Evolutionary conservation across 192 early-diverging fungal species (phyloP).

Genomic region (Hyaloraphidium curvatum): DNA sequence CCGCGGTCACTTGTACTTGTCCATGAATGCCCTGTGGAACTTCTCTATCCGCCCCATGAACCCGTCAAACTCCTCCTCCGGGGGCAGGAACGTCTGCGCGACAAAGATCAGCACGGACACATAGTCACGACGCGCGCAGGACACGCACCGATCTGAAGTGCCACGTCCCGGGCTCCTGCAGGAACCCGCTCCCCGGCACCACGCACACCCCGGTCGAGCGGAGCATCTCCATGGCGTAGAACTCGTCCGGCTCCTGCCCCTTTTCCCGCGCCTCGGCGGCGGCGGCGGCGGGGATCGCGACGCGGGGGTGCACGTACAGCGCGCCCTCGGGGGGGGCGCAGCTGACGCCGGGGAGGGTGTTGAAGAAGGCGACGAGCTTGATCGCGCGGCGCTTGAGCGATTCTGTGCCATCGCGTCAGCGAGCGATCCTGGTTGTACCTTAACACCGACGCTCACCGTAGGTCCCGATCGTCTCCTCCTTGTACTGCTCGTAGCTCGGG

Average conservation of each 20-base stretch:
- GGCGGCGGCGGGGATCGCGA: slow-evolving; percentile 53
- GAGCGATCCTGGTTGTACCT: not conserved
- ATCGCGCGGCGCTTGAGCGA: slow-evolving; percentile 61
- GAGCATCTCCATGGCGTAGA: slow-evolving; percentile 83
- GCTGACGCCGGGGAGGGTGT: slow-evolving; percentile 56
- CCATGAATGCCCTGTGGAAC: slow-evolving; percentile 72
- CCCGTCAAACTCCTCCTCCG: slow-evolving; percentile 75
- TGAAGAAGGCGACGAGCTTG: slow-evolving; percentile 57
- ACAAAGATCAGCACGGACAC: too few relatives aligned
- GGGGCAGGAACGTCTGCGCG: slow-evolving; percentile 91
- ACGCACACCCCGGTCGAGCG: slow-evolving; percentile 92
- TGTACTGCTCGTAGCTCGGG: slow-evolving; percentile 51
- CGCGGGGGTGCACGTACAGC: slow-evolving; percentile 89
- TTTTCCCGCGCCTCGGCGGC: slow-evolving; percentile 50
- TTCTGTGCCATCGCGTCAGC: slow-evolving; percentile 6
- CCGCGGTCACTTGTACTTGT: too few relatives aligned
- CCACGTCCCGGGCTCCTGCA: slow-evolving; percentile 69
- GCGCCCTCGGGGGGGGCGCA: slow-evolving; percentile 83
- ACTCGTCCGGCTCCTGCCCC: slow-evolving; percentile 60
- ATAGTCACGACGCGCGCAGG: too few relatives aligned
- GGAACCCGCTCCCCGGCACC: slow-evolving; percentile 84
- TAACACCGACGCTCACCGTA: slow-evolving; percentile 19
- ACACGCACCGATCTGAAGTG: slow-evolving; percentile 97
- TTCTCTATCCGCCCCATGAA: slow-evolving; percentile 54
- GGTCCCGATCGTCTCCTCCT: slow-evolving; percentile 47